A percentile compares a stretch with the other conserved stretches of the same genome.
These are phyloP conservation scores for Glonium stellatum DNA, from an alignment of 495 filamentous ascomycete species.

Conservation along the genomic window DNA sequence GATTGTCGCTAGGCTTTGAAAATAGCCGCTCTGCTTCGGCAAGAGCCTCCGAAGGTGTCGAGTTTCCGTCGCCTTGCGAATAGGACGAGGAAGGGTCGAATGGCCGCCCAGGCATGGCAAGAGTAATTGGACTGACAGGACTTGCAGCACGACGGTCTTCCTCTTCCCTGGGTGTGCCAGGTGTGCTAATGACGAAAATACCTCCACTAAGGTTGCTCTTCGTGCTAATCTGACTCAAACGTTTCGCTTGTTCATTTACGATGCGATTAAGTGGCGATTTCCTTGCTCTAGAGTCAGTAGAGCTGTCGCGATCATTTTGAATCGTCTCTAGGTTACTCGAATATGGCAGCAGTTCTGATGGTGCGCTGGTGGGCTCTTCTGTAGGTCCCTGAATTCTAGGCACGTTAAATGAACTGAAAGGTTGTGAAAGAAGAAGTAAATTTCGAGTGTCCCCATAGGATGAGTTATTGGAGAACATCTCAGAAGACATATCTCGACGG, in stretches of 20 bases:
- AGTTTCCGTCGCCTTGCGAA: slow-evolving; percentile 8
- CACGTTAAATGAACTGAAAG: not conserved
- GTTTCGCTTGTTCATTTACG: not conserved
- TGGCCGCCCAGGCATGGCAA: not conserved
- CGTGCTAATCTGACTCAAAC: slow-evolving; percentile 10
- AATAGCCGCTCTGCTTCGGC: slow-evolving; percentile 22
- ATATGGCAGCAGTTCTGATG: not conserved
- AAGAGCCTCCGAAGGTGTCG: slow-evolving; percentile 17
- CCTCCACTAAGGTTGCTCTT: slow-evolving; percentile 14
- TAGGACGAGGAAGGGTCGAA: slow-evolving; percentile 20
- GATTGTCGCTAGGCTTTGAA: not conserved
- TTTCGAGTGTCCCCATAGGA: slow-evolving; percentile 34
- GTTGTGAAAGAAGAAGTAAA: slow-evolving; percentile 21
- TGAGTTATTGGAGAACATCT: slow-evolving; percentile 20
- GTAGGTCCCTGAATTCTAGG: not conserved
- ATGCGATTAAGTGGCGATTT: not conserved
- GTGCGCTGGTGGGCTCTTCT: not conserved
- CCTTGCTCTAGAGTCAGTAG: not conserved
- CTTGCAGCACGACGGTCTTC: not conserved
- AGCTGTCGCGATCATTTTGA: not conserved
- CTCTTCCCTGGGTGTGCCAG: not conserved
- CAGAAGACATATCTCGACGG: slow-evolving; percentile 7
- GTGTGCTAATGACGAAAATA: slow-evolving; percentile 6
- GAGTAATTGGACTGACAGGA: not conserved
- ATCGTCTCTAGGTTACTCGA: not conserved